These are phyloP conservation scores for Smittium culicis DNA, from an alignment of 371 early-diverging fungal genomes.

Conservation along the genomic window DNA sequence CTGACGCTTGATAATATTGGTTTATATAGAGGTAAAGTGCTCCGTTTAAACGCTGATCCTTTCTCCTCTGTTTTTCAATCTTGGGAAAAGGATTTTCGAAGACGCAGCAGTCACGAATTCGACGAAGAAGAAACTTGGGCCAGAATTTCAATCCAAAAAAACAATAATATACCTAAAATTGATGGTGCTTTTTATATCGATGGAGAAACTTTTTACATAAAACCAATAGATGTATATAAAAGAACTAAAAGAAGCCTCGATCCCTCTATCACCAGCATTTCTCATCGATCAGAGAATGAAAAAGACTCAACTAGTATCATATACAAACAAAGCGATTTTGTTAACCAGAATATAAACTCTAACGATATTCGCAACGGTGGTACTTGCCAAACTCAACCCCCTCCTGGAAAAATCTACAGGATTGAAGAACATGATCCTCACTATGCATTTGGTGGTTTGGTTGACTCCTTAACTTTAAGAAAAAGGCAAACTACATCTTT, in stretches of 20 bases:
- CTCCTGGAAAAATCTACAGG: background rate
- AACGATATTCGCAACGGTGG: background rate
- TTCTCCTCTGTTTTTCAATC: constrained; percentile 15
- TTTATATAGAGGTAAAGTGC: constrained; percentile 45
- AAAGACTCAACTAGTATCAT: constrained; percentile 16
- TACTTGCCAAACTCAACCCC: background rate
- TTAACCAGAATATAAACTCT: background rate
- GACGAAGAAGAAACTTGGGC: constrained; percentile 49
- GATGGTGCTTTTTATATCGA: constrained; percentile 45
- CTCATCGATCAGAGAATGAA: constrained; percentile 17
- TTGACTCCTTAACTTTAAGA: background rate
- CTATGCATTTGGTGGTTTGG: background rate
- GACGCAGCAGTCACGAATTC: constrained; percentile 26
- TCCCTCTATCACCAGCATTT: constrained; percentile 31
- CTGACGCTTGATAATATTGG: constrained; percentile 33
- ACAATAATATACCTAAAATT: constrained; percentile 34
- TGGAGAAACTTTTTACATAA: constrained; percentile 48
- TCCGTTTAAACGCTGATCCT: constrained; percentile 21
- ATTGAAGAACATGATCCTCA: background rate
- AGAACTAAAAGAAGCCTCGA: constrained; percentile 41
- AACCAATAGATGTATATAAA: constrained; percentile 39
- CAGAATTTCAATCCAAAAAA: constrained; percentile 40
- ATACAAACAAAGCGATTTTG: constrained; percentile 9
- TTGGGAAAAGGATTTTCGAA: constrained; percentile 21
- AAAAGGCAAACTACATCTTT: constrained; percentile 4